A percentile compares a stretch with the other conserved stretches of the same genome.
Conservation (phyloP, 1,284 basidiomycete genomes). For the Boletellus deceptivus region DNA sequence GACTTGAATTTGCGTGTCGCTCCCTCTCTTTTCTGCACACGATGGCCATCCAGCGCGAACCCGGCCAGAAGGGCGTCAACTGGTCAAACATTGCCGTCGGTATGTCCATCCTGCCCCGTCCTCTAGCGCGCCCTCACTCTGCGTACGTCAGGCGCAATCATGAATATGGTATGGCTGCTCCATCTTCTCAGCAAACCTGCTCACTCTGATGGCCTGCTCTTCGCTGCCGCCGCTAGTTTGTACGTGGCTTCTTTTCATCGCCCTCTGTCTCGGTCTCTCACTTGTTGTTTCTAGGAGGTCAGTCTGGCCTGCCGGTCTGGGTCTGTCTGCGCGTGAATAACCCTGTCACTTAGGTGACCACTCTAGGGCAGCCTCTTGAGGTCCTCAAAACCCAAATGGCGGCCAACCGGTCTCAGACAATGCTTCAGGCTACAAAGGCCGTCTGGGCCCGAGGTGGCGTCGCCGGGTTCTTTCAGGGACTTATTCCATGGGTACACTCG, state of each 20-base stretch:
- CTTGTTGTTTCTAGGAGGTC: slow-evolving; percentile 43
- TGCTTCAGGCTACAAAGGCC: slow-evolving; percentile 82
- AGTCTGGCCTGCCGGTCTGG: slow-evolving; percentile 22
- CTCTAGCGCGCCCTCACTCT: not conserved
- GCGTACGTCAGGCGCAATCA: slow-evolving; percentile 72
- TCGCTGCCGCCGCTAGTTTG: slow-evolving; percentile 20
- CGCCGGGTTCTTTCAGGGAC: slow-evolving; percentile 94
- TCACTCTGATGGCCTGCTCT: slow-evolving; percentile 5
- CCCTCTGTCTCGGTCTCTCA: slow-evolving; percentile 18
- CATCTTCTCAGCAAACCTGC: not conserved
- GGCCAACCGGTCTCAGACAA: slow-evolving; percentile 86
- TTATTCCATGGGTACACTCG: slow-evolving; percentile 90
- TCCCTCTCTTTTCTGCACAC: slow-evolving; percentile 16
- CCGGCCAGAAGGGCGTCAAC: slow-evolving; percentile 91
- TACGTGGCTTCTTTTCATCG: slow-evolving; percentile 18
- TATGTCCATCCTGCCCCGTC: slow-evolving; percentile 36
- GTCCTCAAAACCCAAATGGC: slow-evolving; percentile 99
- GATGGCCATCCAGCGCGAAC: slow-evolving; percentile 80
- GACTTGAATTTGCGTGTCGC: slow-evolving; percentile 17
- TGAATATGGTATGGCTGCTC: slow-evolving; percentile 80
- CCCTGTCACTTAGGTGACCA: slow-evolving; percentile 70
- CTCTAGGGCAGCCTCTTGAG: slow-evolving; percentile 96
- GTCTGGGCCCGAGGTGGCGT: slow-evolving; percentile 93
- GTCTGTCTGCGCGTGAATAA: slow-evolving; percentile 3
- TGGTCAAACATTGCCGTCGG: slow-evolving; percentile 99